Conservation (phyloP, 768 basidiomycete genomes). For the Amanita rimosa region DNA sequence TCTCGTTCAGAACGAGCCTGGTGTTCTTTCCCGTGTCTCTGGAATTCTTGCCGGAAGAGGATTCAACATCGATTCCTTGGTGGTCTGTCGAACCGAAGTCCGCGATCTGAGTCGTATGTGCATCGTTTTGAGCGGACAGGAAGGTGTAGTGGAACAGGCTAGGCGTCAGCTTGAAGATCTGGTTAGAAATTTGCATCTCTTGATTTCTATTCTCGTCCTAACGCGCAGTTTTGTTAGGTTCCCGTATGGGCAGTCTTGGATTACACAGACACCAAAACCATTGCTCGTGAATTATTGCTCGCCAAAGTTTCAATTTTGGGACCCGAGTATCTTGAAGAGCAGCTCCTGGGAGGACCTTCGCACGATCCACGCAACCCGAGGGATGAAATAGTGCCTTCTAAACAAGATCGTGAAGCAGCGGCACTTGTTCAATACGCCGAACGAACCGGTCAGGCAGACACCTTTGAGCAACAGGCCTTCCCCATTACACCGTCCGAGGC, state of each 20-base stretch:
- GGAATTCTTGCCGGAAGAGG: constrained; percentile 95
- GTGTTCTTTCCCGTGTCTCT: constrained; percentile 96
- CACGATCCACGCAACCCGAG: constrained; percentile 54
- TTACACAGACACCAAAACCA: constrained; percentile 87
- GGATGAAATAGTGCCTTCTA: constrained; percentile 25
- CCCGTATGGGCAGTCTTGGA: constrained; percentile 99
- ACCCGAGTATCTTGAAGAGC: constrained; percentile 91
- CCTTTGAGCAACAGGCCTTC: constrained; percentile 16
- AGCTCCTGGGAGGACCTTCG: constrained; percentile 76
- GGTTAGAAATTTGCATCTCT: constrained; percentile 25
- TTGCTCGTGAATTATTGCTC: constrained; percentile 88
- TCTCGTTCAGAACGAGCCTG: constrained; percentile 98
- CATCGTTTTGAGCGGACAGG: constrained; percentile 92
- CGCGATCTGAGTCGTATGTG: constrained; percentile 97
- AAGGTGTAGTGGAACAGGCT: constrained; percentile 96
- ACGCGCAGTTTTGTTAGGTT: constrained; percentile 50
- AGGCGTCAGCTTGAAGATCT: constrained; percentile 93
- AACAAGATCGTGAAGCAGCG: constrained; percentile 55
- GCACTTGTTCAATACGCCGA: constrained; percentile 73
- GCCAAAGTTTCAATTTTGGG: constrained; percentile 97
- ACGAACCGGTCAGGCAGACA: constrained; percentile 33
- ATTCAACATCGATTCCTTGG: constrained; percentile 97
- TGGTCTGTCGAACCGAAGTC: constrained; percentile 96
- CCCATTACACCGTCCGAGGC: constrained; percentile 74
- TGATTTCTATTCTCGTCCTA: no score